Conservation (phyloP, 495 filamentous ascomycete genomes). For the Bryoglossum gracile region DNA sequence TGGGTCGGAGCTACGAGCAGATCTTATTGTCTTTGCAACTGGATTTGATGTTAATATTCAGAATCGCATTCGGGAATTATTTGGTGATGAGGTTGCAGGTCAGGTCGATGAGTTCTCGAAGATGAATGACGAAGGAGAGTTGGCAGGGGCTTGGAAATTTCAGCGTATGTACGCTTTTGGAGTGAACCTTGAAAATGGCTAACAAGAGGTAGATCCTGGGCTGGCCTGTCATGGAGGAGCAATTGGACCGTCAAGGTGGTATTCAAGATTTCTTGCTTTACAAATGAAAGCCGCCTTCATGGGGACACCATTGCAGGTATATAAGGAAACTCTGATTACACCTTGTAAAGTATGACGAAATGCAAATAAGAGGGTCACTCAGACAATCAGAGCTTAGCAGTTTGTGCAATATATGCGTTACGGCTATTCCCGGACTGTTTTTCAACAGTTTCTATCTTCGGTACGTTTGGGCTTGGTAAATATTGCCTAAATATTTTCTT, state of each 20-base stretch:
- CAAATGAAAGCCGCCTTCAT: conserved; percentile 12
- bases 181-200: background rate
- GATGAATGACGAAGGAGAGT: conserved; percentile 7
- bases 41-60: conserved; percentile 11
- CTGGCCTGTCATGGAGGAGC: conserved; percentile 11
- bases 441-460: too few relatives aligned
- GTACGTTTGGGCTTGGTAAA: too few relatives aligned
- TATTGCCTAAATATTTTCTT: too few relatives aligned
- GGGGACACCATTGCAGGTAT: conserved; percentile 7
- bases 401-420: background rate
- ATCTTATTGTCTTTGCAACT: conserved; percentile 17
- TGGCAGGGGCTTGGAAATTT: conserved; percentile 5
- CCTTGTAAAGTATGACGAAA: too few relatives aligned
- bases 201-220: conserved; percentile 4
- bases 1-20: conserved; percentile 4
- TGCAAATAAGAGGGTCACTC: too few relatives aligned
- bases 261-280: conserved; percentile 12
- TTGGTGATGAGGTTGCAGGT: conserved; percentile 2
- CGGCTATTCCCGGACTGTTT: too few relatives aligned
- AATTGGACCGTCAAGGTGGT: conserved; percentile 2
- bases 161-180: conserved; percentile 1
- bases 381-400: too few relatives aligned
- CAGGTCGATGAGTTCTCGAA: conserved; percentile 11
- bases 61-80: conserved; percentile 2
- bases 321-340: too few relatives aligned